Evolutionary conservation across 345 rosid genomes (phyloP).

Genomic region (Gossypium bickii): DNA sequence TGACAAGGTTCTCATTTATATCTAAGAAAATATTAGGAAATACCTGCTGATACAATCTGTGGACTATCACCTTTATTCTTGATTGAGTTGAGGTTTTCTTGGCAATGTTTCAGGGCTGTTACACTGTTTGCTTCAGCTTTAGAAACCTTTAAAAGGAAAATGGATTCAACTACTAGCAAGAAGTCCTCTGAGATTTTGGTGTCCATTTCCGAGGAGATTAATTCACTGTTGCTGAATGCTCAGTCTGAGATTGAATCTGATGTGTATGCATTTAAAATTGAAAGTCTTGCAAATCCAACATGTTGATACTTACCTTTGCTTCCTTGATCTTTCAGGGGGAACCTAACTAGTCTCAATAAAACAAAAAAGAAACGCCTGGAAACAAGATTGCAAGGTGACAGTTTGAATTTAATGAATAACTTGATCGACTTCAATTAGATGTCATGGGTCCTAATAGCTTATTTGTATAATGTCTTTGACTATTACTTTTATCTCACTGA

Average conservation of each 20-base stretch:
- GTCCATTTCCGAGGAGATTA: constrained; percentile 68
- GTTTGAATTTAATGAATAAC: constrained; percentile 2
- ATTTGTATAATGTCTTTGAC: background rate
- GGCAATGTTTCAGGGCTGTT: constrained; percentile 56
- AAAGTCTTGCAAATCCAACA: constrained; percentile 17
- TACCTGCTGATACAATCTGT: background rate
- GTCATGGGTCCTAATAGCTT: background rate
- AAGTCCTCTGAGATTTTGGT: constrained; percentile 71
- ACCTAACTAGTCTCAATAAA: constrained; percentile 52
- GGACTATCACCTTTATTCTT: constrained; percentile 10
- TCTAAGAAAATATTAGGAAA: constrained; percentile 1
- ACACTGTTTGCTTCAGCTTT: constrained; percentile 59
- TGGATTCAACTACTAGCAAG: constrained; percentile 57
- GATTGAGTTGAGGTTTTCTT: constrained; percentile 24
- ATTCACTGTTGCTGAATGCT: constrained; percentile 51
- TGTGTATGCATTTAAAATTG: constrained; percentile 42
- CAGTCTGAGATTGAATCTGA: constrained; percentile 68
- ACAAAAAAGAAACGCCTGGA: constrained; percentile 70
- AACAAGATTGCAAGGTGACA: constrained; percentile 64
- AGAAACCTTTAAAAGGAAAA: constrained; percentile 61
- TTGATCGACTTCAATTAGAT: background rate
- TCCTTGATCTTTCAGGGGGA: constrained; percentile 45
- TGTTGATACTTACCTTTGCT: constrained; percentile 21
- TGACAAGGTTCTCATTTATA: constrained; percentile 57
- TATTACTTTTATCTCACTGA: background rate